These are phyloP conservation scores for Euphrasia arctica DNA, from an alignment of 305 asterid species.

Conservation along the genomic window DNA sequence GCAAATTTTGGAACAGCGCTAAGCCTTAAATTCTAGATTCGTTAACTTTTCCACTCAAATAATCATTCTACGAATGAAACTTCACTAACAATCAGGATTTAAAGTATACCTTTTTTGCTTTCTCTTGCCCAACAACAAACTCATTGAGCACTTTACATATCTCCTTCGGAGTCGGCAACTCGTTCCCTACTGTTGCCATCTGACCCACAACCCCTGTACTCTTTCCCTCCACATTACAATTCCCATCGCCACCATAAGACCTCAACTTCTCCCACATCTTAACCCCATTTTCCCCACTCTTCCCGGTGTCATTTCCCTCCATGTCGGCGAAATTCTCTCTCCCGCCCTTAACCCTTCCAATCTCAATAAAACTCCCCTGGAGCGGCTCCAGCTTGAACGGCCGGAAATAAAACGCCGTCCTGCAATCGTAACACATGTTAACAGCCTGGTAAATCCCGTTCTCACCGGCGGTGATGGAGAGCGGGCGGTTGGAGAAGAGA, in stretches of 20 bases:
- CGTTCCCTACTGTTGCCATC: slow-evolving; percentile 38
- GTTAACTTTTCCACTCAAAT: neutral
- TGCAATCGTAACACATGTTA: slow-evolving; percentile 65
- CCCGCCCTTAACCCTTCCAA: slow-evolving; percentile 71
- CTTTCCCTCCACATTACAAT: slow-evolving; percentile 26
- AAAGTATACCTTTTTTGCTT: slow-evolving; percentile 69
- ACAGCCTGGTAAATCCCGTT: slow-evolving; percentile 78
- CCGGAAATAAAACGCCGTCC: slow-evolving; percentile 81
- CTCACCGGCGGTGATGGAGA: slow-evolving; percentile 66
- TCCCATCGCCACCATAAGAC: slow-evolving; percentile 54
- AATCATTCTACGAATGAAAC: slow-evolving; percentile 1
- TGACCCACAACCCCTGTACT: slow-evolving; percentile 25
- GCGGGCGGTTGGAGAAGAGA: slow-evolving; percentile 77
- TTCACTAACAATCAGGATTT: slow-evolving; percentile 15
- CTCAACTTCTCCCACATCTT: slow-evolving; percentile 96
- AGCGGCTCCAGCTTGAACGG: slow-evolving; percentile 82
- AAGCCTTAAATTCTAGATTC: slow-evolving; percentile 3
- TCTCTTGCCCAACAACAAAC: slow-evolving; percentile 82
- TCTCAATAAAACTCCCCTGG: slow-evolving; percentile 85
- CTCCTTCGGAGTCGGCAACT: slow-evolving; percentile 78
- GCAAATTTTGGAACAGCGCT: neutral
- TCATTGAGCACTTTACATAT: slow-evolving; percentile 70
- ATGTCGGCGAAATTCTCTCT: slow-evolving; percentile 37
- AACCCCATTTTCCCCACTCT: slow-evolving; percentile 39
- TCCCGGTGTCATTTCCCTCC: slow-evolving; percentile 36